Evolutionary conservation across 129 eudicot species (phyloP).

Genomic region (Scalesia atractyloides): DNA sequence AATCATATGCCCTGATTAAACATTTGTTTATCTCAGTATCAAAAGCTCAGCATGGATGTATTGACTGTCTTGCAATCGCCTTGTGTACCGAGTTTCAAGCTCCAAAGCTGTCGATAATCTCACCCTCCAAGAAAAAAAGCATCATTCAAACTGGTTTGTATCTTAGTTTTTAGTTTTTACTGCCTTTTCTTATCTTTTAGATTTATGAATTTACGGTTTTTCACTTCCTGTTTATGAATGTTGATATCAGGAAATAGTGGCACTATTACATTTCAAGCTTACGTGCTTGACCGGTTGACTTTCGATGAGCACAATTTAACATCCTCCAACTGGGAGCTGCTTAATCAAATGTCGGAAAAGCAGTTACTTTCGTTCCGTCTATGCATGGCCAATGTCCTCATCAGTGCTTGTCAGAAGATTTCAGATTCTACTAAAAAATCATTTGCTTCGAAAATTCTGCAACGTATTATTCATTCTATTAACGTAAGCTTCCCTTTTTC

Average conservation of each 20-base stretch:
- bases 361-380: constrained; percentile 53
- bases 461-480: constrained; percentile 39
- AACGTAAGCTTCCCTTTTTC: constrained; percentile 32
- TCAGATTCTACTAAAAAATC: constrained; percentile 60
- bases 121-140: constrained; percentile 18
- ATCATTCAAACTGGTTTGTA: constrained; percentile 34
- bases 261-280: constrained; percentile 46
- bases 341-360: constrained; percentile 17
- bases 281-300: constrained; percentile 61
- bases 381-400: constrained; percentile 96
- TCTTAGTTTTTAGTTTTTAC: background rate
- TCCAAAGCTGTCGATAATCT: constrained; percentile 29
- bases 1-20: background rate
- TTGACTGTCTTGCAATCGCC: constrained; percentile 83
- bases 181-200: background rate
- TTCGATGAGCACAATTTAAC: constrained; percentile 21
- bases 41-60: constrained; percentile 95
- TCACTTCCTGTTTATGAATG: constrained; percentile 18
- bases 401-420: constrained; percentile 89
- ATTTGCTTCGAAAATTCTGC: constrained; percentile 53
- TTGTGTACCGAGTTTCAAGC: constrained; percentile 74
- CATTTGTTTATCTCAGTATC: constrained; percentile 49
- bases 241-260: constrained; percentile 40
- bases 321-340: constrained; percentile 26
- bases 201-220: constrained; percentile 1